A percentile compares a stretch with the other conserved stretches of the same genome.
Conservation (phyloP, 2,329 filamentous ascomycete genomes). For the Fusarium luffae region DNA sequence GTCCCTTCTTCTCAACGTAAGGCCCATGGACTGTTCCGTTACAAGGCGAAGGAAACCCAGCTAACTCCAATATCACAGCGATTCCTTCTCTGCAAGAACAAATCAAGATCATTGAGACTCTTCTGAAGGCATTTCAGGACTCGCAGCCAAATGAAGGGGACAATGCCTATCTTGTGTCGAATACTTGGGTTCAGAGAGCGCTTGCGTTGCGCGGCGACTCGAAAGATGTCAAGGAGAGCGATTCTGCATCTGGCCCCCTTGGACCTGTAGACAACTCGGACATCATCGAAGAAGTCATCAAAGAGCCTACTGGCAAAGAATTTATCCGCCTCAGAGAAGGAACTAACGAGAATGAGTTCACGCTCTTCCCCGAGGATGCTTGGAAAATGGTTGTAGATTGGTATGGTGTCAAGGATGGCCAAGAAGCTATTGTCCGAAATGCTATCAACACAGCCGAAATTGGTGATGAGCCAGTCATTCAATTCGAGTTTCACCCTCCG, state of each 20-base stretch:
- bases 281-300: constrained; percentile 73
- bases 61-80: constrained; percentile 40
- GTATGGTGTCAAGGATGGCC: constrained; percentile 80
- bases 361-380: constrained; percentile 79
- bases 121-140: constrained; percentile 65
- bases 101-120: constrained; percentile 75
- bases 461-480: constrained; percentile 69
- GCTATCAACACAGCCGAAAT: constrained; percentile 80
- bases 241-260: constrained; percentile 69
- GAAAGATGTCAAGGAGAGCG: constrained; percentile 66
- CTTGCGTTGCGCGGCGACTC: constrained; percentile 71
- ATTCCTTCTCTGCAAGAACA: constrained; percentile 65
- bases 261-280: constrained; percentile 90
- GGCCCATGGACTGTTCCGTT: constrained; percentile 15
- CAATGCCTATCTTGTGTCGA: constrained; percentile 81
- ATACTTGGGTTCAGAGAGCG: constrained; percentile 80
- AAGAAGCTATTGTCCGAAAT: constrained; percentile 77
- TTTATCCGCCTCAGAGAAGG: constrained; percentile 82
- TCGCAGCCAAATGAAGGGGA: constrained; percentile 74
- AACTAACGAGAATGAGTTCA: constrained; percentile 75
- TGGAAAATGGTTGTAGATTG: constrained; percentile 85
- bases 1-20: constrained; percentile 45
- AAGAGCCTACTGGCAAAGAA: constrained; percentile 59
- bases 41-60: neutral
- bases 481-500: constrained; percentile 86